A percentile compares a stretch with the other conserved stretches of the same genome.
Conservation (phyloP, 192 early-diverging fungal genomes). For the Entrophospora sp. region DNA sequence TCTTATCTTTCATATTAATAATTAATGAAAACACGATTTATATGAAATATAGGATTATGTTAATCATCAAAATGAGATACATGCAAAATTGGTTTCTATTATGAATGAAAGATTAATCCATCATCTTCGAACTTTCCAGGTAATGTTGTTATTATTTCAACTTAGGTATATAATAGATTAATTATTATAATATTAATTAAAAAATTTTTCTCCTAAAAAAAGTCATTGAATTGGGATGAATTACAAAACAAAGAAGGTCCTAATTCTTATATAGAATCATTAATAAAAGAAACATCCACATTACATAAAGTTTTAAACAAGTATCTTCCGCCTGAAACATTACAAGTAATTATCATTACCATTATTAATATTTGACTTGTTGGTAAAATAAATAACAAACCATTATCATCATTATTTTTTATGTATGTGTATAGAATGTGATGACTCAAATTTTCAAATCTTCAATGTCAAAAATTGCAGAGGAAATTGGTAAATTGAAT, state of each 20-base stretch:
- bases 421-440: conserved; percentile 4
- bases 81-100: conserved; percentile 84
- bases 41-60: conserved; percentile 56
- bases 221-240: conserved; percentile 22
- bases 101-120: conserved; percentile 84
- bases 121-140: conserved; percentile 68
- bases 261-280: conserved; percentile 64
- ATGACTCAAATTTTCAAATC: conserved; percentile 15
- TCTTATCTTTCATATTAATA: neutral
- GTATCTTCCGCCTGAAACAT: conserved; percentile 62
- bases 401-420: neutral
- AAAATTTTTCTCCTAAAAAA: conserved; percentile 12
- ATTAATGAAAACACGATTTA: neutral
- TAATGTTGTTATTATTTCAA: conserved; percentile 19
- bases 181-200: neutral
- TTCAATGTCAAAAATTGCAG: conserved; percentile 6
- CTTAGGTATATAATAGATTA: neutral
- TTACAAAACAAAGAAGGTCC: conserved; percentile 16
- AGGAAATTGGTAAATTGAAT: conserved; percentile 13
- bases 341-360: conserved; percentile 47
- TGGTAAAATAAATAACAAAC: neutral
- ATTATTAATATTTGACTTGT: neutral
- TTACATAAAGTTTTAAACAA: conserved; percentile 88
- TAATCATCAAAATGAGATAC: conserved; percentile 88
- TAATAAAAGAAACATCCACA: conserved; percentile 86